These are phyloP conservation scores for Debaryomyces tyrocola DNA, from an alignment of 805 yeast genomes.

Conservation along the genomic window DNA sequence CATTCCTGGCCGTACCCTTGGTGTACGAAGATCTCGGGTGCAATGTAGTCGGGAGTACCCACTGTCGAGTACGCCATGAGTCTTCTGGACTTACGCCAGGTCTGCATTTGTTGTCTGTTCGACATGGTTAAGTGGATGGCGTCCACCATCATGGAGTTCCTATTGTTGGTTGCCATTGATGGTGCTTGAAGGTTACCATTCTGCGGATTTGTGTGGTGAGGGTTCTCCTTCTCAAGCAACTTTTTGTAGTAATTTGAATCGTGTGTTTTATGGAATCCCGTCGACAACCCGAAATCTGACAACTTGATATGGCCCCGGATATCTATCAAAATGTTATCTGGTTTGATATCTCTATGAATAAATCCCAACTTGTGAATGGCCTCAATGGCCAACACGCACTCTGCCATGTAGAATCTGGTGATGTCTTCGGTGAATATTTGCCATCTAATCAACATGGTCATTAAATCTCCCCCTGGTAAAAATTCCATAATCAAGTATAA, in stretches of 20 bases:
- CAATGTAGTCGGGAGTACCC: slow-evolving; percentile 95
- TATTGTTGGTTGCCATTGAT: slow-evolving; percentile 27
- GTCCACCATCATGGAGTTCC: slow-evolving; percentile 87
- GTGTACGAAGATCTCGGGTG: slow-evolving; percentile 89
- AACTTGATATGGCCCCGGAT: slow-evolving; percentile 69
- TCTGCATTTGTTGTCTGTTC: slow-evolving; percentile 90
- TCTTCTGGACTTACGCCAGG: slow-evolving; percentile 91
- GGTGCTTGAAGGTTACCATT: slow-evolving; percentile 25
- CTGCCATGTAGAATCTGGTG: slow-evolving; percentile 92
- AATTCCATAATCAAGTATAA: slow-evolving; percentile 80
- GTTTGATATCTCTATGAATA: slow-evolving; percentile 96
- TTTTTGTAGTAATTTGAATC: slow-evolving; percentile 85
- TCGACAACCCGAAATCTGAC: slow-evolving; percentile 76
- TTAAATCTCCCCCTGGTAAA: slow-evolving; percentile 79
- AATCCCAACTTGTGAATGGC: slow-evolving; percentile 91
- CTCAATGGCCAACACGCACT: slow-evolving; percentile 91
- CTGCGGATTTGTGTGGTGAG: slow-evolving; percentile 25
- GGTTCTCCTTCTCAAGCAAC: slow-evolving; percentile 59
- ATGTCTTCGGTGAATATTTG: slow-evolving; percentile 92
- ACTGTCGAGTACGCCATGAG: slow-evolving; percentile 95
- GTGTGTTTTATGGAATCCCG: slow-evolving; percentile 93
- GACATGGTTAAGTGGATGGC: slow-evolving; percentile 95
- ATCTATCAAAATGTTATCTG: slow-evolving; percentile 90
- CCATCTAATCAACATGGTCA: slow-evolving; percentile 96
- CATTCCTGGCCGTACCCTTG: slow-evolving; percentile 97